Base-by-base conservation (phyloP, 495 filamentous ascomycete genomes). In the Aspergillus steynii region DNA sequence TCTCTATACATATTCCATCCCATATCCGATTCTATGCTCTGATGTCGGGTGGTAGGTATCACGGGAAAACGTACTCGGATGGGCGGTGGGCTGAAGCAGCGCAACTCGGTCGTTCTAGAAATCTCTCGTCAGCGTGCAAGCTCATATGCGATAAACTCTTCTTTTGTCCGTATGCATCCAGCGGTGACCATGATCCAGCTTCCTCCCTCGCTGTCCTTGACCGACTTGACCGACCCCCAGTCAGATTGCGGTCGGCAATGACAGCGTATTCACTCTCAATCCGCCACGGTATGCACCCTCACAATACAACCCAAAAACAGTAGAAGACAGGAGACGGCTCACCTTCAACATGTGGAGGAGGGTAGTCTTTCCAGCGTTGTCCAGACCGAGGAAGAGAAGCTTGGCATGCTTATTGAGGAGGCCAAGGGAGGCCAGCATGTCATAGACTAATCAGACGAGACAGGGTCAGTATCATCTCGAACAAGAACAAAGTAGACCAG, bases 311-410 rank as follows among this genome's bases (percentile, higher is more conserved):
- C 12, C 32, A 53, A 25, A 12, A 52, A 61, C 59, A 50, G 26
- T n/a, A 62, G 32, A 20, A 26, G 31, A 45, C 57, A 57, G 60
- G 58, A 27, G 55, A 25, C 20, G 29, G 73, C 86, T 70, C 74
- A 92, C 90, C 90, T 97, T 97, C 74, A 96, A 74, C 92, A 95
- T 93, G 74, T 94, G 90, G 65, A 95, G 77, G 56, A 94, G 78
- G 34, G 95, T 98, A 25, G 96, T 99, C 82, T 99, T 97, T 74
- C 94, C 95, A 52, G 95, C 95, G 83, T 97, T 97, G 77, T 99
- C 95, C 61, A 97, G 88, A 61, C 94, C 92, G 50, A 97, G 88
- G 77, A 96, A 96, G 56, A 96, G 86, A 50, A 96, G 86, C 83
- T 96, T 96, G 64, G 89, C 92, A 74, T 96, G 91, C 85, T 99